Percentiles rank a stretch among this genome's conserved stretches.
Evolutionary conservation across 2,329 filamentous ascomycete species (phyloP).

Genomic region (Sclerotinia minor): DNA sequence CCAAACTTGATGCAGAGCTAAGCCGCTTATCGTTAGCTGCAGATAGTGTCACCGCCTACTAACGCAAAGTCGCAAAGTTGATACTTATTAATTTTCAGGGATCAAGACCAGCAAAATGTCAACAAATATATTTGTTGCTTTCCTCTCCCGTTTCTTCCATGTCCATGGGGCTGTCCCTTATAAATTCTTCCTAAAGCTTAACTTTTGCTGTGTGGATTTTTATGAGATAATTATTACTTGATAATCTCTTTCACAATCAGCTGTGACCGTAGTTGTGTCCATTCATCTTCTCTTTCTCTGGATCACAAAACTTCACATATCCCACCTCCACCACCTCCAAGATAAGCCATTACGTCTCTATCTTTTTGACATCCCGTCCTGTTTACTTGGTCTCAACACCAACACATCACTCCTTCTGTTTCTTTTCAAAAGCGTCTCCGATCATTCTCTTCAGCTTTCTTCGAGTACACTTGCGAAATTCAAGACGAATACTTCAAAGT

Average conservation of each 20-base stretch:
- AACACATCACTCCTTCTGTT: not conserved
- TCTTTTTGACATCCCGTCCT: not conserved
- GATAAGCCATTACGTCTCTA: not conserved
- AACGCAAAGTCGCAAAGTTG: not conserved
- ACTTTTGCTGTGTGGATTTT: not conserved
- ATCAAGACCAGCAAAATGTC: not conserved
- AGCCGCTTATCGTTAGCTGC: not conserved
- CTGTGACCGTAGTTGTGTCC: not conserved
- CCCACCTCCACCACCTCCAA: not conserved
- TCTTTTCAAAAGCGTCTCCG: not conserved
- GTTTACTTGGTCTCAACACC: constrained; percentile 18
- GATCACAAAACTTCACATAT: not conserved
- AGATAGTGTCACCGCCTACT: constrained; percentile 4
- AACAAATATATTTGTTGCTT: not conserved
- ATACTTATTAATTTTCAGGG: not conserved
- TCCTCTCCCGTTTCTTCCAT: not conserved
- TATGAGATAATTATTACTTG: constrained; percentile 12
- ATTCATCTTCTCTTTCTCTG: constrained; percentile 17
- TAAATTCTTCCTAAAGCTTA: not conserved
- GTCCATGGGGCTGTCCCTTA: not conserved
- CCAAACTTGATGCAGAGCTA: not conserved
- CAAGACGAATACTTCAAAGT: not conserved
- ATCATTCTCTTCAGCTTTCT: not conserved
- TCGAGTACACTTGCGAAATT: not conserved
- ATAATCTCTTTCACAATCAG: not conserved